Percentiles rank a stretch among this genome's conserved stretches.
Evolutionary conservation across 2,329 filamentous ascomycete species (phyloP).

Genomic region (Epichloe elymi): DNA sequence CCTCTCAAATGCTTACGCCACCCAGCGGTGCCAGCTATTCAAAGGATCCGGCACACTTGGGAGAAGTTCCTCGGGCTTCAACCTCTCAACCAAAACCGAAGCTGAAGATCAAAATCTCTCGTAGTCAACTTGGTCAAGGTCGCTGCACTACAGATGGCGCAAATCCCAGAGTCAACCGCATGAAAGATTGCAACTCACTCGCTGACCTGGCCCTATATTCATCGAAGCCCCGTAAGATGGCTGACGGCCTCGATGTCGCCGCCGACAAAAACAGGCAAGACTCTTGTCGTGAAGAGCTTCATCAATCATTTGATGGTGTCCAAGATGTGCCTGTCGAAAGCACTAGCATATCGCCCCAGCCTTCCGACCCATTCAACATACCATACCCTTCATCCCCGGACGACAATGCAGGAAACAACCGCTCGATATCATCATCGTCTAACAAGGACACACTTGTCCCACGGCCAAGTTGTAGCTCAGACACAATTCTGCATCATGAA

Average conservation of each 20-base stretch:
- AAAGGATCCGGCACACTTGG: neutral
- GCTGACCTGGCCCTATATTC: constrained; percentile 15
- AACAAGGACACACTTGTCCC: constrained; percentile 6
- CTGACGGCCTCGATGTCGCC: neutral
- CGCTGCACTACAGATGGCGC: constrained; percentile 7
- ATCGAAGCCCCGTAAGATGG: neutral
- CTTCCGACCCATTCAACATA: constrained; percentile 24
- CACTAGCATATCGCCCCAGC: constrained; percentile 9
- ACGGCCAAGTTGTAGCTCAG: constrained; percentile 6
- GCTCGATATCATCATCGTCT: constrained; percentile 6
- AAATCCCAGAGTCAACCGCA: constrained; percentile 11
- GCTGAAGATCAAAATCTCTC: constrained; percentile 22
- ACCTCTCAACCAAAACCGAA: constrained; percentile 12
- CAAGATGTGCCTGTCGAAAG: constrained; percentile 3
- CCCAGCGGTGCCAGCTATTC: neutral
- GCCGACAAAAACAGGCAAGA: neutral
- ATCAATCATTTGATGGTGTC: constrained; percentile 4
- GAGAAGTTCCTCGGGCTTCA: neutral
- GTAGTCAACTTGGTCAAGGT: constrained; percentile 14
- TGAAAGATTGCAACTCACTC: constrained; percentile 21
- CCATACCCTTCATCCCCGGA: constrained; percentile 16
- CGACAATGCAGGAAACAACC: constrained; percentile 5
- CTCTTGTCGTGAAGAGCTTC: neutral
- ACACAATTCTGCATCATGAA: neutral
- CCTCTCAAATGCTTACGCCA: constrained; percentile 5